Base-by-base conservation (phyloP, 2,329 filamentous ascomycete genomes). In the Raffaelea albimanens region DNA sequence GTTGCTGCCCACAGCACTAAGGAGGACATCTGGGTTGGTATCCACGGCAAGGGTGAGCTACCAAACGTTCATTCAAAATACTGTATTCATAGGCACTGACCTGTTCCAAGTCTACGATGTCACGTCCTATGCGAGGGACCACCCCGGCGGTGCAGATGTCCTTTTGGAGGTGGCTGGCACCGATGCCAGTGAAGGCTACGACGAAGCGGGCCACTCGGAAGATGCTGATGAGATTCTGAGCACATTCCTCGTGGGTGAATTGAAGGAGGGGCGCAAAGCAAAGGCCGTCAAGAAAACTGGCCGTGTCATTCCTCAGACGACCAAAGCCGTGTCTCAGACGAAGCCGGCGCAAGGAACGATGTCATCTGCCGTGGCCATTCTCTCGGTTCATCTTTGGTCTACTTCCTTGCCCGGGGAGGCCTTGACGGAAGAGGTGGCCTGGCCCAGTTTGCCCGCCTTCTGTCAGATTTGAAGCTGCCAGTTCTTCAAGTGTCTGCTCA, bases 181-280 rank as follows among this genome's bases (percentile, higher is more conserved):
- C 46, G 80, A 85, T 58, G 80, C 73, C 21, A 81, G 83, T 40
- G 82, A 87, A 61, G 83, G 80, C 39, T 93, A 90, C 59, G 86
- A 93, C 67, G 84, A 90, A 58, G 85, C 87, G 34, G 87, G 87
- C 40, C 87, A 94, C 70, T 88, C 83, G 42, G 84, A 87, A 21
- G 71, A 73, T 47, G 70, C 70, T 3, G 61, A 57, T 44, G 68
- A 70, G 36, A 66, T 70, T 29, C 34, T 49, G 25, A 59, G 58
- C 2, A 50, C 58, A 13, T 68, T 61, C 46, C 53, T 53, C 38
- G 43, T 72, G 31, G 70, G 69, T 18, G 62, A 59, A 25, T 58
- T 67, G 47, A 64, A 62, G 45, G 65, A 62, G 36, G 57, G 48
- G 25, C 7, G 25, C 7, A 13, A 29, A 13, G 25, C 14, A 16